Base-by-base conservation (phyloP, 371 early-diverging fungal species). In the Mortierella sp. region DNA sequence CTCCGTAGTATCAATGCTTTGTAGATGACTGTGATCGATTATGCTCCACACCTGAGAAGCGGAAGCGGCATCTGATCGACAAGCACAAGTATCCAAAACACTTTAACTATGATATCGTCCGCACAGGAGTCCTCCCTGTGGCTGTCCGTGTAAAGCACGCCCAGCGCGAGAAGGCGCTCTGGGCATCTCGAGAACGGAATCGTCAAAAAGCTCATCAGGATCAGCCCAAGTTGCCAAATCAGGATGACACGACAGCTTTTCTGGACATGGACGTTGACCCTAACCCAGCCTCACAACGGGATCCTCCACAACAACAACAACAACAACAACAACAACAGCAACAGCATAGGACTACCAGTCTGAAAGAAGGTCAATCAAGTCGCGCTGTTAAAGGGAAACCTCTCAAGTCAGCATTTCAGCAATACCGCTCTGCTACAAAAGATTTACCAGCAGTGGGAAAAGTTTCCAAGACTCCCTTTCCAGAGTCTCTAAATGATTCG, bases 31-130 rank as follows among this genome's bases (percentile, higher is more conserved):
- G 94, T 75, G 56, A 69, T 5, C 79, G 84, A 26, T 57, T 76
- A 4, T 90, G 86, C 60, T 76, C 82, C 5, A 81, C 83, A 1
- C 85, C 89, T 6, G 76, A 83, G 50, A 85, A 81, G 73, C 84
- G 94, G 46, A 68, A 84, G 60, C 66, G 84, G 26, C 94, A 94
- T 80, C 68, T 93, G 59, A 86, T 91, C 57, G 87, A 89, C 25
- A 85, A 87, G 57, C 94, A 94, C 60, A 58, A 82, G 11, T 94
- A 89, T 62, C 91, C 93, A 18, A 70, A 58, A 23, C 67, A 81
- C 18, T 94, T 90, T 75, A 86, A 92, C 11, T 93, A 92, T 81
- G 83, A 85, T 37, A 72, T 93, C n/a, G 84, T 89, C 2, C 51
- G 71, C 25, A 87, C 84, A 0, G 91, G 91, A 4, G 77, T 84